phyloP scores from a whole-genome alignment of 2,329 filamentous ascomycete genomes.

The Alternaria sp. region DNA sequence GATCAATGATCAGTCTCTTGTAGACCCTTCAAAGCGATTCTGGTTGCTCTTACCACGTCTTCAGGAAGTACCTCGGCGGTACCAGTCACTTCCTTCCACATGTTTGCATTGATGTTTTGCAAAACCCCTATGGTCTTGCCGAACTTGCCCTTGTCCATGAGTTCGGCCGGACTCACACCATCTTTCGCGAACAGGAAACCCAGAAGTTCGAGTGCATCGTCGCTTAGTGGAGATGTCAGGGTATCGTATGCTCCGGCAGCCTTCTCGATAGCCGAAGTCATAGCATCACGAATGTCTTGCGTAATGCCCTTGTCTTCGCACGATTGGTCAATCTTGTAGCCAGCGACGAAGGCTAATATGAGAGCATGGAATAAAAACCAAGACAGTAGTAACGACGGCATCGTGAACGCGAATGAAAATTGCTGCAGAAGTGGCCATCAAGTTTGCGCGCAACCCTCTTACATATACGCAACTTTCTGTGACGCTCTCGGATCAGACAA shows the following conservation, averaged over 20 bases:
- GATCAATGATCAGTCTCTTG: not conserved
- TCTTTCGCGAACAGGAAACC: slow-evolving; percentile 8
- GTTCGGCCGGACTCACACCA: not conserved
- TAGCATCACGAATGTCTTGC: slow-evolving; percentile 5
- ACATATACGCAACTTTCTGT: no score
- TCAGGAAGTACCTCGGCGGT: not conserved
- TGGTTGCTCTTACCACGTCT: slow-evolving; percentile 8
- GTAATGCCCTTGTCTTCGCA: slow-evolving; percentile 8
- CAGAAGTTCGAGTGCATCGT: slow-evolving; percentile 1
- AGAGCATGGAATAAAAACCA: not conserved
- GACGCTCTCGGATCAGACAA: no score
- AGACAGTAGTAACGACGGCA: not conserved
- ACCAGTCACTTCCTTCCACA: not conserved
- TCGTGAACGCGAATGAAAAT: not conserved
- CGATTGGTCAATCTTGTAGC: slow-evolving; percentile 14
- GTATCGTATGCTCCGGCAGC: slow-evolving; percentile 3
- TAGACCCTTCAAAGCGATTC: not conserved
- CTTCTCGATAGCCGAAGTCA: slow-evolving; percentile 14
- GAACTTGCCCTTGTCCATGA: not conserved
- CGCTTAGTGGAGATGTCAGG: not conserved
- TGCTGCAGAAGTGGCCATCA: no score
- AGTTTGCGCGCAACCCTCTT: no score
- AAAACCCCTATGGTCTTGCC: not conserved
- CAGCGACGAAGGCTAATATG: not conserved
- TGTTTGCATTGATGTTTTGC: not conserved